These are phyloP conservation scores for Chaetomium strumarium DNA, from an alignment of 2,329 filamentous ascomycete genomes.

Conservation along the genomic window DNA sequence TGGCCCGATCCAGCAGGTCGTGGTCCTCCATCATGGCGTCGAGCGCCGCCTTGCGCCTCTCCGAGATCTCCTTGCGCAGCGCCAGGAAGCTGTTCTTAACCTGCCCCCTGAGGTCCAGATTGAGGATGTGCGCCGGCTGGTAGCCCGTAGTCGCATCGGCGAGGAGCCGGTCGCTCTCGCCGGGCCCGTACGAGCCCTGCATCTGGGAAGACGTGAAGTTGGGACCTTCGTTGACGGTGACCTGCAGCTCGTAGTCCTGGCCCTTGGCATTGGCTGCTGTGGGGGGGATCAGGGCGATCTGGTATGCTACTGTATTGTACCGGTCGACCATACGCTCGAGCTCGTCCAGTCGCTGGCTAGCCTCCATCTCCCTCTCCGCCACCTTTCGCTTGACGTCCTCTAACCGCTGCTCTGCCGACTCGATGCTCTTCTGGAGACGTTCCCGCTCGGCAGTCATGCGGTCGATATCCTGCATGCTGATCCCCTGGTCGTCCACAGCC, in stretches of 20 bases:
- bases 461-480: constrained; percentile 97
- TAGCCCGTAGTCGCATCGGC: constrained; percentile 80
- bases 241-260: constrained; percentile 73
- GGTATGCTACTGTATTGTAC: constrained; percentile 92
- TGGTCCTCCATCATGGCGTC: constrained; percentile 93
- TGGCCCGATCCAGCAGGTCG: constrained; percentile 87
- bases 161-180: constrained; percentile 69
- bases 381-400: constrained; percentile 82
- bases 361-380: constrained; percentile 81
- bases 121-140: constrained; percentile 80
- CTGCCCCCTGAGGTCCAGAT: constrained; percentile 77
- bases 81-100: constrained; percentile 72
- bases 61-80: constrained; percentile 86
- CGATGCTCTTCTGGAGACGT: constrained; percentile 81
- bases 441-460: constrained; percentile 96
- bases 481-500: constrained; percentile 84
- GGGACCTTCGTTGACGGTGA: constrained; percentile 72
- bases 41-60: constrained; percentile 72
- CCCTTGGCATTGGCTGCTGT: constrained; percentile 83
- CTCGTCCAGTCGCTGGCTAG: constrained; percentile 79
- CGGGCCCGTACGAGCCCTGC: constrained; percentile 36
- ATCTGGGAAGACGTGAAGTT: constrained; percentile 66
- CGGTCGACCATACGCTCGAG: constrained; percentile 84
- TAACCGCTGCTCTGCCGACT: constrained; percentile 66
- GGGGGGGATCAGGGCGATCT: constrained; percentile 82